These are phyloP conservation scores for Hemisphaericaspora subhashii DNA, from an alignment of 1,139 yeast species.

Conservation along the genomic window DNA sequence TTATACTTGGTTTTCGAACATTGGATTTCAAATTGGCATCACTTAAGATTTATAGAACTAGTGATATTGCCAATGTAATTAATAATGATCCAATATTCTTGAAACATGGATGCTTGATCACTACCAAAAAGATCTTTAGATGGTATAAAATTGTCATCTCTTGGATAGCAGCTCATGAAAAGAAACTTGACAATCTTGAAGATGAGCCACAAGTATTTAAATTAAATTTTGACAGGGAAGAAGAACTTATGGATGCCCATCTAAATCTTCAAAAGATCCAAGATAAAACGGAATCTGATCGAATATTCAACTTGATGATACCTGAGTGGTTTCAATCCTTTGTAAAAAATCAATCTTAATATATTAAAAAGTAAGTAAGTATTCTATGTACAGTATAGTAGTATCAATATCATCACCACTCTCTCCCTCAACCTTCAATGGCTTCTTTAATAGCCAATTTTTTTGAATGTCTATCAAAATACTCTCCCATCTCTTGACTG, in stretches of 20 bases:
- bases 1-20: constrained; percentile 24
- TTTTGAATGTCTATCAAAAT: constrained; percentile 71
- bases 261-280: constrained; percentile 6
- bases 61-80: constrained; percentile 16
- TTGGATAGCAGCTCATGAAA: constrained; percentile 13
- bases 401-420: too few relatives aligned
- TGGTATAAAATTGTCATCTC: constrained; percentile 21
- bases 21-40: constrained; percentile 19
- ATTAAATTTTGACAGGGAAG: constrained; percentile 10
- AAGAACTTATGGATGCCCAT: constrained; percentile 12
- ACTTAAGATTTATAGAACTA: constrained; percentile 18
- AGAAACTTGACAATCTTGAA: constrained; percentile 2
- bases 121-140: constrained; percentile 15
- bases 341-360: constrained; percentile 7
- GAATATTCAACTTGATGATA: constrained; percentile 15
- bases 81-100: constrained; percentile 16
- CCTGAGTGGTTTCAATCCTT: constrained; percentile 22
- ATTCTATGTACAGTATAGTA: constrained; percentile 7
- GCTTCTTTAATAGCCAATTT: constrained; percentile 67
- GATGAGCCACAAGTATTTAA: constrained; percentile 8
- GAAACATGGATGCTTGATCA: constrained; percentile 14
- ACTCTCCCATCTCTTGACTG: constrained; percentile 54
- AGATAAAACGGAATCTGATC: constrained; percentile 5
- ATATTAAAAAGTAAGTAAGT: background rate
- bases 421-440: constrained; percentile 31